phyloP scores from a whole-genome alignment of 2,329 filamentous ascomycete genomes.

The Neocatenulostroma microsporum region DNA sequence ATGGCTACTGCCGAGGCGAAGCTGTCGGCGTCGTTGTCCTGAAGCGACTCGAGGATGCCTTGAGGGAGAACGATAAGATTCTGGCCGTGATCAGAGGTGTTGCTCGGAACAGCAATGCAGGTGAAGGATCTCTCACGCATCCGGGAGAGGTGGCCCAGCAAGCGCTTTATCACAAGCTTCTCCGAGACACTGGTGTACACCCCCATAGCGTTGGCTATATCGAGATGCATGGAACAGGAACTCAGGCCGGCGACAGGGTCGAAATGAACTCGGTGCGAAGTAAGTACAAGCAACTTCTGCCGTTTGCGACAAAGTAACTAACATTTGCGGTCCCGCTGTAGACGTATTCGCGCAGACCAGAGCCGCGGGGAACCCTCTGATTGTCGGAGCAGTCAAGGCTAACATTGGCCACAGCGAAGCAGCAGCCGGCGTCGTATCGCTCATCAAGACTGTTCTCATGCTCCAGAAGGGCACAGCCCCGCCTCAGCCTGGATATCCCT shows the following conservation, averaged over 20 bases:
- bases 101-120: slow-evolving; percentile 21
- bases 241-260: slow-evolving; percentile 26
- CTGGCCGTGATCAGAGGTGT: slow-evolving; percentile 20
- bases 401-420: slow-evolving; percentile 26
- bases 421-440: slow-evolving; percentile 38
- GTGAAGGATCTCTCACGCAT: slow-evolving; percentile 22
- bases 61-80: slow-evolving; percentile 26
- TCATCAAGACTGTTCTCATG: slow-evolving; percentile 60
- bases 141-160: slow-evolving; percentile 19
- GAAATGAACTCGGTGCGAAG: slow-evolving; percentile 26
- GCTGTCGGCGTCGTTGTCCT: slow-evolving; percentile 19
- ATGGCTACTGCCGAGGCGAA: slow-evolving; percentile 24
- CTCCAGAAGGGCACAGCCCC: slow-evolving; percentile 56
- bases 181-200: slow-evolving; percentile 16
- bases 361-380: slow-evolving; percentile 11
- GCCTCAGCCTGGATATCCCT: slow-evolving; percentile 55
- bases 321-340: slow-evolving; percentile 14
- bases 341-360: slow-evolving; percentile 13
- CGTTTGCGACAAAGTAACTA: too few species aligned
- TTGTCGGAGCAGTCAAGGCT: slow-evolving; percentile 22
- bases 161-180: slow-evolving; percentile 10
- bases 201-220: slow-evolving; percentile 22
- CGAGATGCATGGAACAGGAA: slow-evolving; percentile 31
- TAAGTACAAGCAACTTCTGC: too few species aligned
- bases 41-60: slow-evolving; percentile 26